A percentile compares a stretch with the other conserved stretches of the same genome.
phyloP scores from a whole-genome alignment of 192 early-diverging fungal genomes.

The Backusella luteola region DNA sequence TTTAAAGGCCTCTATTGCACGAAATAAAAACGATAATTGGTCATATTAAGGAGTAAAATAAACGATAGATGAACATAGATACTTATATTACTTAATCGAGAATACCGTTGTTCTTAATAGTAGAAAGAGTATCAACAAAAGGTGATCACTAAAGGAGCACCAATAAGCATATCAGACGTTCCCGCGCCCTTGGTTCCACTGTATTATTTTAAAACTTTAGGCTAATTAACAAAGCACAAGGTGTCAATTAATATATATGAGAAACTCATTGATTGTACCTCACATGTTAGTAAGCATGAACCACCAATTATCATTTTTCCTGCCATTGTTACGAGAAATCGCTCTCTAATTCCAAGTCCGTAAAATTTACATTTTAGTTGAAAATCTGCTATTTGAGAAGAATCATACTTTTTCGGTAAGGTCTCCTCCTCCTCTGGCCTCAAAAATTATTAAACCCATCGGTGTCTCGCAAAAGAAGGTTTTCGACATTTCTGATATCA shows the following conservation, averaged over 20 bases:
- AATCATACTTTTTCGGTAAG: slow-evolving; percentile 5
- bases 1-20: not conserved
- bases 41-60: not conserved
- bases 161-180: too few species aligned
- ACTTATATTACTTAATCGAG: not conserved
- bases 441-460: not conserved
- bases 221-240: not conserved
- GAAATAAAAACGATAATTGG: not conserved
- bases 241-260: not conserved
- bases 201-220: not conserved
- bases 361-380: slow-evolving; percentile 8
- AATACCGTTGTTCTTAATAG: not conserved
- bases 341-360: not conserved
- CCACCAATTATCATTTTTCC: not conserved
- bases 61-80: not conserved
- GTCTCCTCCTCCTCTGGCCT: not conserved
- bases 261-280: not conserved
- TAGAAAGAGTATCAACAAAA: not conserved
- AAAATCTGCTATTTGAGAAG: slow-evolving; percentile 6
- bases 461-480: not conserved
- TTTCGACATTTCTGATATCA: not conserved
- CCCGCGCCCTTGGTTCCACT: not conserved
- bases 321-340: not conserved
- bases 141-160: not conserved
- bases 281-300: not conserved